phyloP scores from a whole-genome alignment of 2,329 filamentous ascomycete species.

The Cladophialophora yegresii region DNA sequence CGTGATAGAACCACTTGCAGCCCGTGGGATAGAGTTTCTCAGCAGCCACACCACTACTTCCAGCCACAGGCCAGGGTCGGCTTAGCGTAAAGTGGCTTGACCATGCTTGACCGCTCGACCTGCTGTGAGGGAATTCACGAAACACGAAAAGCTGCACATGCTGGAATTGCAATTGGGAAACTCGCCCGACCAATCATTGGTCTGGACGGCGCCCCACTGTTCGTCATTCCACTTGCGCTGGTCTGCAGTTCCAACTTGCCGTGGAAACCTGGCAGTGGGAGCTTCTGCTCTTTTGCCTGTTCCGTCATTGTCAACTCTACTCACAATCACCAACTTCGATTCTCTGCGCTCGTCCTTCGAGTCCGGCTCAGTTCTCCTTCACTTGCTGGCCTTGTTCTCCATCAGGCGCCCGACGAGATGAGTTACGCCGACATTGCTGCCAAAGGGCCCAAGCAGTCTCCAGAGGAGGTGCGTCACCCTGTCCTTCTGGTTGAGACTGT shows the following conservation, averaged over 20 bases:
- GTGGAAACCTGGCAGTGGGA: constrained; percentile 14
- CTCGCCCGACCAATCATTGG: background rate
- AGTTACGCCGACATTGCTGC: constrained; percentile 54
- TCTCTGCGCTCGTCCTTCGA: background rate
- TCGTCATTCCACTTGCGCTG: constrained; percentile 13
- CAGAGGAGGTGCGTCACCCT: constrained; percentile 48
- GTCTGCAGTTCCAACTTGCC: background rate
- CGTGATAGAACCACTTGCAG: background rate
- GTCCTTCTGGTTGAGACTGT: constrained; percentile 19
- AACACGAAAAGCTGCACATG: constrained; percentile 1
- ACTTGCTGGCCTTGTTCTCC: background rate
- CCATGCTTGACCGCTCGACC: background rate
- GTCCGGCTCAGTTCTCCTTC: background rate
- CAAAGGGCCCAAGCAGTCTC: constrained; percentile 50
- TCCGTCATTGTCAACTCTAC: constrained; percentile 4
- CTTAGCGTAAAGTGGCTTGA: background rate
- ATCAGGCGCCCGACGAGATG: constrained; percentile 41
- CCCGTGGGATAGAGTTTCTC: background rate
- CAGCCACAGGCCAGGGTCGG: background rate
- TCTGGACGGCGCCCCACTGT: background rate
- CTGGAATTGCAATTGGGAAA: background rate
- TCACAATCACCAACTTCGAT: background rate
- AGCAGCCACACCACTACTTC: background rate
- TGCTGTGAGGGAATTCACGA: background rate
- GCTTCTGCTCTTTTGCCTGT: constrained; percentile 15